Evolutionary conservation across 139 green algal species (phyloP), one percentile per base, ranked within the genome.

Genomic region (Pycnococcus provasolii): DNA sequence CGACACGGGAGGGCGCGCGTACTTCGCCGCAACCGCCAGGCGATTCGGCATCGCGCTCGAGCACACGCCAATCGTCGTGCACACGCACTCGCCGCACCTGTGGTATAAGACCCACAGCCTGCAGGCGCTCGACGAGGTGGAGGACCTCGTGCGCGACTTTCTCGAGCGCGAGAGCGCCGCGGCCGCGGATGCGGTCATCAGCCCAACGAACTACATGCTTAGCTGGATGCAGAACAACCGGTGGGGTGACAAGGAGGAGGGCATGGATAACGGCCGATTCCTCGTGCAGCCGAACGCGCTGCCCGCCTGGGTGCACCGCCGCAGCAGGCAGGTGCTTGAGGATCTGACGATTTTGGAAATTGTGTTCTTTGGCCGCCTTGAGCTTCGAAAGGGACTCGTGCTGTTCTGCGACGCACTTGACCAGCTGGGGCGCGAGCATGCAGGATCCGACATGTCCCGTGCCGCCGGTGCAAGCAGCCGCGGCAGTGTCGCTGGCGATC

Each of bases 31-130:
- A 62, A 59, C 42, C 9, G 63, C 63, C 26, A 70, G 61, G 50
- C 9, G 48, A 7, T 51, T 62, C 42, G 63, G 63, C 5, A 37
- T 70, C 11, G 47, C 40, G 4, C 61, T 70, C 50, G 37, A 61
- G 50, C 45, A 44, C 39, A 70, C 50, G 48, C 11, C 41, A 4
- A 6, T 61, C 3, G 48, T 70, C 15, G 48, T 70, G 47, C 63
- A 70, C 63, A 61, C 50, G 48, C 63, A 59, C 42, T 8, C 26
- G 15, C 63, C 63, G 4, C 63, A 70, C 50, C 51, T 70, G 15
- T 70, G 63, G 63, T 59, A 59, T 39, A 70, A 70, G 63, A 59
- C 61, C 8, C 48, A 11, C 63, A 42, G 37, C 48, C 50, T 70
- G 40, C 26, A 70, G 63, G 7, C 44, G 9, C 63, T 70, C 5